Base-by-base conservation (phyloP, 2,329 filamentous ascomycete genomes). In the Clathrospora elynae region DNA sequence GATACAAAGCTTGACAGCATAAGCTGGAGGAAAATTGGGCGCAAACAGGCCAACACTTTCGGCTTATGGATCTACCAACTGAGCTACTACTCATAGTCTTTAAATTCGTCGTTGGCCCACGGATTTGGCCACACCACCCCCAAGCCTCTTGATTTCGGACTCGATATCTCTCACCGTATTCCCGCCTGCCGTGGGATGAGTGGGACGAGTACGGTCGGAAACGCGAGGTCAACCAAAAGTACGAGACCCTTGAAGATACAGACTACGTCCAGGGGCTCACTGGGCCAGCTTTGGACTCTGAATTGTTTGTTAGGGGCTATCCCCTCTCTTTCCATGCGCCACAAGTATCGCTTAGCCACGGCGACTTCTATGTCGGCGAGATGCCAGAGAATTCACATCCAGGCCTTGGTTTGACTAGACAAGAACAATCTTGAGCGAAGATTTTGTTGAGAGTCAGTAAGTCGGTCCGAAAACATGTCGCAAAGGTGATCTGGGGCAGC, bases 1-100 rank as follows among this genome's bases (percentile, higher is more conserved):
- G n/a, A 6, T n/a, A 17, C 73, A 71, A 32, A 35, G 18, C 3
- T 12, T 26, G 24, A 26, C 24, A n/a, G 10, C 12, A 29, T 3
- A 8, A 29, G n/a, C 12, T 29, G 6, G 26, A 29, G 7, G 2
- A 11, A 8, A n/a, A 19, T 6, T 31, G 28, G 28, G 11, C 14
- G 9, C n/a, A n/a, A n/a, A n/a, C n/a, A n/a, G n/a, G n/a, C n/a
- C n/a, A n/a, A n/a, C n/a, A n/a, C n/a, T n/a, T n/a, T n/a, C n/a
- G n/a, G n/a, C n/a, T 31, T 11, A 6, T 19, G 3, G 28, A 18
- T n/a, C 14, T 31, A 2, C 14, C 28, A 1, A 1, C 8, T n/a
- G 28, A 18, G 8, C 8, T 31, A 6, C 16, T 10, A n/a, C 7
- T n/a, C 14, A 31, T 31, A 11, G 16, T 31, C 5, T 31, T 11